Percentiles rank a stretch among this genome's conserved stretches.
Evolutionary conservation across 1,284 basidiomycete species (phyloP).

Genomic region (Anthracocystis setariae): DNA sequence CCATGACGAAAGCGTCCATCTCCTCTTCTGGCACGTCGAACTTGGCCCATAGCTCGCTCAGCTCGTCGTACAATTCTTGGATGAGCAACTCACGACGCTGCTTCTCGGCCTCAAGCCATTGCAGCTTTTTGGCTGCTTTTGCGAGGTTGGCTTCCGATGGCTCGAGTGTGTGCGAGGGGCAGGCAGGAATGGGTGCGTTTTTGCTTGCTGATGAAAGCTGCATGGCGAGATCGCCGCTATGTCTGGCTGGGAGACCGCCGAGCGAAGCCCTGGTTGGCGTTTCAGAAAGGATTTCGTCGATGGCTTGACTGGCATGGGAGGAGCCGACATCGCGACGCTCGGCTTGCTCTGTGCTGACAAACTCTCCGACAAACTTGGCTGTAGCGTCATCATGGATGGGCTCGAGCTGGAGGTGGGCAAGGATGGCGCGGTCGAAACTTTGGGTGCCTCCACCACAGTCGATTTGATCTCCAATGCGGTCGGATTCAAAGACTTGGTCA

Average conservation of each 20-base stretch:
- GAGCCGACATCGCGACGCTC: conserved; percentile 17
- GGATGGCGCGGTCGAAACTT: conserved; percentile 51
- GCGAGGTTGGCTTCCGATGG: conserved; percentile 43
- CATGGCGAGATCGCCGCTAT: conserved; percentile 31
- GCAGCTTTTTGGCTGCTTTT: conserved; percentile 25
- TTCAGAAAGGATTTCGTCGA: conserved; percentile 30
- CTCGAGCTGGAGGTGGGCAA: conserved; percentile 56
- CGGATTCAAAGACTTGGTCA: conserved; percentile 37
- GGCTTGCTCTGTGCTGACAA: conserved; percentile 40
- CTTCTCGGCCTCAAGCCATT: conserved; percentile 60
- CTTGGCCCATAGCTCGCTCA: conserved; percentile 63
- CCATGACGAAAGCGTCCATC: conserved; percentile 66
- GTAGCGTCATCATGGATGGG: conserved; percentile 43
- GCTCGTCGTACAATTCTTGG: conserved; percentile 65
- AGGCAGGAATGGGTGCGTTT: conserved; percentile 14
- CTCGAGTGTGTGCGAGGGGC: conserved; percentile 44
- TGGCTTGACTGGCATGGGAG: conserved; percentile 13
- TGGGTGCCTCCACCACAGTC: conserved; percentile 35
- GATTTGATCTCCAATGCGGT: conserved; percentile 14
- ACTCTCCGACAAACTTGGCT: conserved; percentile 48
- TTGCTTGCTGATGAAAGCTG: conserved; percentile 29
- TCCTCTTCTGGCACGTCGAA: conserved; percentile 65
- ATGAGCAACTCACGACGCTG: conserved; percentile 57
- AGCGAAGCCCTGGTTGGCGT: conserved; percentile 48
- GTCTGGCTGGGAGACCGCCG: conserved; percentile 29